phyloP scores from a whole-genome alignment of 495 filamentous ascomycete genomes.

The Annulohypoxylon stygium region DNA sequence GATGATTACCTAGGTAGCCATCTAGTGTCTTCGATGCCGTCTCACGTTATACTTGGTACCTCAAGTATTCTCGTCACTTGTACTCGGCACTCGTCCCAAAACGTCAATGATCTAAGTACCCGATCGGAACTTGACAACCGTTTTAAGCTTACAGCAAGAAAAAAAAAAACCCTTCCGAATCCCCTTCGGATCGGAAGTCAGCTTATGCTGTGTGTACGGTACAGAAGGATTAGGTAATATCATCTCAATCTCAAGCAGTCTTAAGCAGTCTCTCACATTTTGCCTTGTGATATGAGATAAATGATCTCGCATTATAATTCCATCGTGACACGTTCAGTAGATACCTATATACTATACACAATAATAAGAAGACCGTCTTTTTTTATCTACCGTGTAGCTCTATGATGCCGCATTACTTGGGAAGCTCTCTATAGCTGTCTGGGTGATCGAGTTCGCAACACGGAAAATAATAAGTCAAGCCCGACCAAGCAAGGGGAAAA shows the following conservation, averaged over 20 bases:
- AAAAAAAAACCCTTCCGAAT: not conserved
- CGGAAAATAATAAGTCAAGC: constrained; percentile 13
- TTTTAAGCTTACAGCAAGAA: not conserved
- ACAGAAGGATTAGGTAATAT: not conserved
- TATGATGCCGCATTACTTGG: constrained; percentile 34
- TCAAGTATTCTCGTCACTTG: not conserved
- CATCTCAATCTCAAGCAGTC: not conserved
- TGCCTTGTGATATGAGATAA: not conserved
- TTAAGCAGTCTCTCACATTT: not conserved
- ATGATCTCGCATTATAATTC: constrained; percentile 17
- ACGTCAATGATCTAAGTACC: not conserved
- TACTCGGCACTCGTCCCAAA: not conserved
- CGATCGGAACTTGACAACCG: not conserved
- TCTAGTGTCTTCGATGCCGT: not conserved
- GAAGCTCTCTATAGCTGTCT: constrained; percentile 29
- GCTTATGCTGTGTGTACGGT: not conserved
- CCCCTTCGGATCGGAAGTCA: not conserved
- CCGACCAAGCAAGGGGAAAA: not conserved
- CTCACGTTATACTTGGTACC: constrained; percentile 1
- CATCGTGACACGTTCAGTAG: constrained; percentile 17
- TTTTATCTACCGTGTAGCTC: constrained; percentile 42
- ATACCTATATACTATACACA: constrained; percentile 29
- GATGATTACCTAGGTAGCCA: not conserved
- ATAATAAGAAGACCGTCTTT: constrained; percentile 18
- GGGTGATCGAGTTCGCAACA: constrained; percentile 13